phyloP scores from a whole-genome alignment of 805 yeast species.

The Candida krabiensis region DNA sequence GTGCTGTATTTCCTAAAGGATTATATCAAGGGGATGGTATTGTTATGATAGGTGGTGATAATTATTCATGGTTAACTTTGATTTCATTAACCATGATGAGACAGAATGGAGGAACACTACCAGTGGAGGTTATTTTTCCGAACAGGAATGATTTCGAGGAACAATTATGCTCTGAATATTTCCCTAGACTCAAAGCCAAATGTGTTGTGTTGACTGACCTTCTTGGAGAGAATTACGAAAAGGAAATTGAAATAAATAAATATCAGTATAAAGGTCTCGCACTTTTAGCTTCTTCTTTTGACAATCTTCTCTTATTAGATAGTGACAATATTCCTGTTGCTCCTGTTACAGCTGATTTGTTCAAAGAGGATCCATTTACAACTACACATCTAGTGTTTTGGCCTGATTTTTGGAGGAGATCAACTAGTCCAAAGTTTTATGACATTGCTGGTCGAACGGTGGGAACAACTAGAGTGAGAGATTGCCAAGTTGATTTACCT shows the following conservation, averaged over 20 bases:
- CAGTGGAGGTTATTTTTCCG: slow-evolving; percentile 43
- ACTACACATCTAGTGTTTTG: slow-evolving; percentile 53
- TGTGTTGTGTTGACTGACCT: slow-evolving; percentile 41
- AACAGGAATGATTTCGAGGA: slow-evolving; percentile 36
- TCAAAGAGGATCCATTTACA: slow-evolving; percentile 44
- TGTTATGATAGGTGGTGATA: slow-evolving; percentile 64
- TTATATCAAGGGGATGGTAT: slow-evolving; percentile 53
- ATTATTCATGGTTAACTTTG: slow-evolving; percentile 50
- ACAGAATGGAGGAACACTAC: slow-evolving; percentile 48
- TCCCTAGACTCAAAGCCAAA: slow-evolving; percentile 41
- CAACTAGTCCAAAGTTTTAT: slow-evolving; percentile 58
- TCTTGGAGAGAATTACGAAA: slow-evolving; percentile 32
- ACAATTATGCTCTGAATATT: slow-evolving; percentile 37
- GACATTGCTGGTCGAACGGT: slow-evolving; percentile 49
- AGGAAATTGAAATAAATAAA: slow-evolving; percentile 26
- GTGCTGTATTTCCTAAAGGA: slow-evolving; percentile 25
- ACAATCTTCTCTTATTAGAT: slow-evolving; percentile 45
- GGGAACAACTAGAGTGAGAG: slow-evolving; percentile 35
- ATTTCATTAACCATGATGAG: slow-evolving; percentile 47
- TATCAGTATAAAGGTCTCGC: slow-evolving; percentile 40
- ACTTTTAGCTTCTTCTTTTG: slow-evolving; percentile 45
- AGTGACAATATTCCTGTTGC: slow-evolving; percentile 47
- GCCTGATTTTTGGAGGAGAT: slow-evolving; percentile 70
- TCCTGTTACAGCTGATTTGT: slow-evolving; percentile 53
- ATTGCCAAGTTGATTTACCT: slow-evolving; percentile 29